A percentile compares a stretch with the other conserved stretches of the same genome.
These are phyloP conservation scores for Neofusicoccum ribis DNA, from an alignment of 2,329 filamentous ascomycete species.

Conservation along the genomic window DNA sequence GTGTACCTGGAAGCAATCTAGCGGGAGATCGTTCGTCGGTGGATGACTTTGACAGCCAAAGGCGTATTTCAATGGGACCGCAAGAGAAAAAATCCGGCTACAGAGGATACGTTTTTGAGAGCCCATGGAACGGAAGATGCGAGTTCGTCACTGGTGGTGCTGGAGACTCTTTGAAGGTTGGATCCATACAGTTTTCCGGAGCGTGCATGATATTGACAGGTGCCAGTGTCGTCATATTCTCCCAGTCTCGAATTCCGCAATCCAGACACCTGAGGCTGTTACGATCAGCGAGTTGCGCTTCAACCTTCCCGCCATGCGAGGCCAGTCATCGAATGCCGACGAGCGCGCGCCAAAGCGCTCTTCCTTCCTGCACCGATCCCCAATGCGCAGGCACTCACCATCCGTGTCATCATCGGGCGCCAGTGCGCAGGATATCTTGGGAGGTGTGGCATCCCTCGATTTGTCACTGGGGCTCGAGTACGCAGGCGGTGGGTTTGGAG, in stretches of 20 bases:
- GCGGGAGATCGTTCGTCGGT: neutral
- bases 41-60: neutral
- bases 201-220: slow-evolving; percentile 21
- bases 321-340: slow-evolving; percentile 32
- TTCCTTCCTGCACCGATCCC: slow-evolving; percentile 36
- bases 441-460: slow-evolving; percentile 55
- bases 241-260: slow-evolving; percentile 43
- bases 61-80: slow-evolving; percentile 34
- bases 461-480: slow-evolving; percentile 76
- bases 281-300: slow-evolving; percentile 84
- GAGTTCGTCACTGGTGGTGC: slow-evolving; percentile 78
- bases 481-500: slow-evolving; percentile 82
- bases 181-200: neutral
- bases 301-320: slow-evolving; percentile 62
- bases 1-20: slow-evolving; percentile 35
- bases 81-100: slow-evolving; percentile 52
- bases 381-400: slow-evolving; percentile 33
- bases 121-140: slow-evolving; percentile 85
- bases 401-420: slow-evolving; percentile 22
- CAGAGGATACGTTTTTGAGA: slow-evolving; percentile 70
- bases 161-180: slow-evolving; percentile 66
- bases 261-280: slow-evolving; percentile 35
- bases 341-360: slow-evolving; percentile 32
- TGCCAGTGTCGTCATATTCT: slow-evolving; percentile 67
- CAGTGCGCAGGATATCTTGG: slow-evolving; percentile 7